Evolutionary conservation across 805 yeast genomes (phyloP), one percentile per base, ranked within the genome.

Genomic region (Wickerhamomyces chambardii): DNA sequence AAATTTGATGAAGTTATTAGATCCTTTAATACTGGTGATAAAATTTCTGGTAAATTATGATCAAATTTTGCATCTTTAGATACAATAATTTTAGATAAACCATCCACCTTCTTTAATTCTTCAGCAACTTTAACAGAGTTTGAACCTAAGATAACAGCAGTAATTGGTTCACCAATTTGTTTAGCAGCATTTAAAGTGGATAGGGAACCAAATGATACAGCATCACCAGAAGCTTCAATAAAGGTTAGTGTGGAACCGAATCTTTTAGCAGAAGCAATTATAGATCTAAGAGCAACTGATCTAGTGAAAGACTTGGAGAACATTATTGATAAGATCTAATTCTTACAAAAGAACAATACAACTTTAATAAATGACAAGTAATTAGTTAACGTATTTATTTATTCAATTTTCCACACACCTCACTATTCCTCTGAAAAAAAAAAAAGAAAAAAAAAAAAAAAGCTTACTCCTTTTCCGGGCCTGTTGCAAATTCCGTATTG

Each of bases 141-240:
- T 3, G 79, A 56, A 5, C 96, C 96, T 8, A 83, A 66, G 11
- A 86, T 51, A 3, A 89, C 55, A 2, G 89, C 95, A n/a, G 83
- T 78, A 33, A 90, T 67, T 30, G 95, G 90, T 49, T 78, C 72
- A 7, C 86, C 84, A 31, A 89, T 60, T 47, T 77, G 69, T 35
- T 61, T 58, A 15, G 97, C 96, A 11, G 97, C 97, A 11, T 75
- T 63, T 26, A 89, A 53, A 2, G 89, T 68, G 16, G 85, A 75
- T 40, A 85, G 66, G 6, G 95, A 73, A 5, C 84, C 73, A 11
- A 92, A 74, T 2, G 82, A 59, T 35, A 84, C 59, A 22, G 64
- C 56, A 15, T 73, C 74, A 5, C 67, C 57, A 34, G 59, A 55
- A 4, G 75, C 56, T 61, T 89, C 97, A 27, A 87, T 60, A 42